phyloP scores from a whole-genome alignment of 1,139 yeast species.

The Pichia inconspicua region DNA sequence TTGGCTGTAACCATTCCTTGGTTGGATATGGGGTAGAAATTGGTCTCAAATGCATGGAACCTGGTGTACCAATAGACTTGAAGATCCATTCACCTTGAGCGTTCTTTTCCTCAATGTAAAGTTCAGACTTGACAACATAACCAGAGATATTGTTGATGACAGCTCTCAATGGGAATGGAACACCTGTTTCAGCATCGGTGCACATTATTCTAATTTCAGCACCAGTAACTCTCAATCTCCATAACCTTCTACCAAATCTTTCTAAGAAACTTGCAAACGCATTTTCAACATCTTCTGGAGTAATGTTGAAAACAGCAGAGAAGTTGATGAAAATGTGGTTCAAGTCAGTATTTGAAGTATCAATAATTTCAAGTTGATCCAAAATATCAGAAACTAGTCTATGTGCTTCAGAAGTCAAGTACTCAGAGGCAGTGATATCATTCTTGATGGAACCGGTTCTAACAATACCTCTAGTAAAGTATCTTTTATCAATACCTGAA shows the following conservation, averaged over 20 bases:
- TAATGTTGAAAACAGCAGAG: slow-evolving; percentile 87
- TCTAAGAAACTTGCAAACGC: slow-evolving; percentile 97
- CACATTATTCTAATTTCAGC: slow-evolving; percentile 97
- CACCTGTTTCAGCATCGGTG: slow-evolving; percentile 79
- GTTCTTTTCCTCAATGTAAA: slow-evolving; percentile 90
- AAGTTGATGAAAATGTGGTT: slow-evolving; percentile 95
- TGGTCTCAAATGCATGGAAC: slow-evolving; percentile 94
- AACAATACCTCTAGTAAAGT: slow-evolving; percentile 93
- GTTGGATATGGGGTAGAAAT: slow-evolving; percentile 95
- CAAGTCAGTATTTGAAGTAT: slow-evolving; percentile 89
- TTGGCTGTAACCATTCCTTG: slow-evolving; percentile 95
- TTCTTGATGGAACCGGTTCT: slow-evolving; percentile 93
- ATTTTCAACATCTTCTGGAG: slow-evolving; percentile 93
- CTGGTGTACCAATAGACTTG: slow-evolving; percentile 89
- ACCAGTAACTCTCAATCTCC: slow-evolving; percentile 94
- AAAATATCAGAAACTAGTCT: slow-evolving; percentile 91
- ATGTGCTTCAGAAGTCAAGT: slow-evolving; percentile 91
- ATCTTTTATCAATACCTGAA: slow-evolving; percentile 79
- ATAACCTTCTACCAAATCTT: slow-evolving; percentile 91
- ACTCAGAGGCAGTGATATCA: slow-evolving; percentile 87
- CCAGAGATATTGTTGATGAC: slow-evolving; percentile 94
- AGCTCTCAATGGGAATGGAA: slow-evolving; percentile 92
- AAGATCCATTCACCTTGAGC: slow-evolving; percentile 93
- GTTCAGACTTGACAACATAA: slow-evolving; percentile 90
- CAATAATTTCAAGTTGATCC: slow-evolving; percentile 90